Evolutionary conservation across 441 rosid genomes (phyloP).

Genomic region (Eruca vesicaria): DNA sequence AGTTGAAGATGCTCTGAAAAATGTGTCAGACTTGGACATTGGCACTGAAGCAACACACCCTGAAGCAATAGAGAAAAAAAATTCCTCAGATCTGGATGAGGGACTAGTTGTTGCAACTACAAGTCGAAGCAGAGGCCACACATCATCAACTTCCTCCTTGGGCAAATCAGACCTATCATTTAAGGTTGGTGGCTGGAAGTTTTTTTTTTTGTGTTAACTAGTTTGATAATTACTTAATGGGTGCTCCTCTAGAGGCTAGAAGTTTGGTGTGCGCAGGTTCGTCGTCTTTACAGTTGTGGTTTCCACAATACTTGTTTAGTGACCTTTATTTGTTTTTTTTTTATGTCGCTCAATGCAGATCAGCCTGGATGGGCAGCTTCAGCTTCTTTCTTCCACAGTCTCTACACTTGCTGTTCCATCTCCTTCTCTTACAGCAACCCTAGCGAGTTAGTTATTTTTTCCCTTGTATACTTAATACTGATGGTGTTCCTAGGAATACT

Average conservation of each 20-base stretch:
- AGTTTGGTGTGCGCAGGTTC: constrained; percentile 18
- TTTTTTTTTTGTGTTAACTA: constrained; percentile 7
- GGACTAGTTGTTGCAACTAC: constrained; percentile 36
- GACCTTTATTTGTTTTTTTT: constrained; percentile 27
- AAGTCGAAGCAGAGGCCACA: constrained; percentile 42
- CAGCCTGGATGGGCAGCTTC: constrained; percentile 82
- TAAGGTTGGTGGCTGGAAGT: constrained; percentile 56
- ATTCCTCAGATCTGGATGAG: constrained; percentile 38
- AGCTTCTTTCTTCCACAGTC: constrained; percentile 93
- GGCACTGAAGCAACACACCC: constrained; percentile 32
- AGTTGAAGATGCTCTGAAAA: constrained; percentile 48
- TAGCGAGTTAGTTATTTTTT: constrained; percentile 78
- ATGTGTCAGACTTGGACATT: constrained; percentile 32
- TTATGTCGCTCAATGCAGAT: constrained; percentile 57
- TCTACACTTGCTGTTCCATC: constrained; percentile 95
- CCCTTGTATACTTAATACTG: constrained; percentile 16
- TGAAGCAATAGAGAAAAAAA: constrained; percentile 24
- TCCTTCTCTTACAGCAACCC: constrained; percentile 92
- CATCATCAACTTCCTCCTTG: constrained; percentile 36
- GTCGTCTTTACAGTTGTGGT: constrained; percentile 21
- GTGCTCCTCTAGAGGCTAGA: constrained; percentile 15
- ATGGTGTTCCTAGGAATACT: constrained; percentile 9
- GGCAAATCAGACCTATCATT: constrained; percentile 48
- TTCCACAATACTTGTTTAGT: constrained; percentile 18
- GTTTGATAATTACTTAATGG: constrained; percentile 11